Conservation (phyloP, 73 alveolate genomes). For the Stentor coeruleus region DNA sequence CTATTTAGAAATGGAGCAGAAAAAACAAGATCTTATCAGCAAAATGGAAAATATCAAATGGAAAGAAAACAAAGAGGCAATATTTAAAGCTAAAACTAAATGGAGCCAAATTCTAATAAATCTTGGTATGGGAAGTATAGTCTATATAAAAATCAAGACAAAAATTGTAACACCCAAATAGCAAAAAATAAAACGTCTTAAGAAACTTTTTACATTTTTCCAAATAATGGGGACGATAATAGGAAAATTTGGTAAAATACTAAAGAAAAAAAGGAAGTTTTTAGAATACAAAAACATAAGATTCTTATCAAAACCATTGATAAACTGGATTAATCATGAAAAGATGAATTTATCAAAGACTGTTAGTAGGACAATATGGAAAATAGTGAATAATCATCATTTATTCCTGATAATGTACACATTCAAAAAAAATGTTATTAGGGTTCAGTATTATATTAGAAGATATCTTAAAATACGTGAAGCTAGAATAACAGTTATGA, state of each 20-base stretch:
- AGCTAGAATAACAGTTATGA: not conserved
- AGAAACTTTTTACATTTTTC: too few relatives aligned
- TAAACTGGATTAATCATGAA: not conserved
- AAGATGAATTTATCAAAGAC: not conserved
- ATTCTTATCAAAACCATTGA: not conserved
- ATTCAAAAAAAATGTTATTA: not conserved
- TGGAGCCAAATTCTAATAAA: not conserved
- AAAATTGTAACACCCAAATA: too few relatives aligned
- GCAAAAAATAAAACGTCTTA: not conserved
- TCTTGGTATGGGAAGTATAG: not conserved
- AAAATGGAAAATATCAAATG: not conserved
- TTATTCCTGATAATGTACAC: not conserved
- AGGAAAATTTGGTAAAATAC: not conserved
- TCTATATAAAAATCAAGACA: too few relatives aligned
- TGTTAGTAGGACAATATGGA: not conserved
- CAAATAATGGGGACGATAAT: not conserved
- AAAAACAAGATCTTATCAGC: not conserved
- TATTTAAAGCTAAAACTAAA: not conserved
- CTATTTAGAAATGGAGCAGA: not conserved
- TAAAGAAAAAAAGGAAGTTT: not conserved
- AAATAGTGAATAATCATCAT: not conserved
- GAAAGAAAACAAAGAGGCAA: too few relatives aligned
- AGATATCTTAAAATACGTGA: not conserved
- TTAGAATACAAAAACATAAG: not conserved
- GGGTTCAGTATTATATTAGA: not conserved